Conservation (phyloP, 2,329 filamentous ascomycete genomes). For the Periconia sp. region DNA sequence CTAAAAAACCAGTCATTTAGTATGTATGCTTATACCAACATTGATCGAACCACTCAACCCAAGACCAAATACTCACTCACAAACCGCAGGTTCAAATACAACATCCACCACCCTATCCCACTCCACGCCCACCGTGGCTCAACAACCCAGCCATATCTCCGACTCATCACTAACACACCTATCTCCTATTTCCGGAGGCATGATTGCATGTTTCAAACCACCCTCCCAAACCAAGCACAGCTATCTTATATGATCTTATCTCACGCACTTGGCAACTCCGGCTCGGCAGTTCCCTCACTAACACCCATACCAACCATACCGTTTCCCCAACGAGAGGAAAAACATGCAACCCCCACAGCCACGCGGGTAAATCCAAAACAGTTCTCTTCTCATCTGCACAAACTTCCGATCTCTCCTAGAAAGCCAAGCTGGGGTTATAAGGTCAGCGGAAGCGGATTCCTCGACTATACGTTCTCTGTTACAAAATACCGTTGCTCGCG, state of each 20-base stretch:
- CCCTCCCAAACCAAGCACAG: conserved; percentile 24
- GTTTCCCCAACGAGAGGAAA: conserved; percentile 34
- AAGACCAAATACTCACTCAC: too few relatives aligned
- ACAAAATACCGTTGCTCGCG: conserved; percentile 29
- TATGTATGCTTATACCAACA: too few relatives aligned
- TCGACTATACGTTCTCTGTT: conserved; percentile 34
- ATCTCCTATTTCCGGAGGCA: conserved; percentile 2
- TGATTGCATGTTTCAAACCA: conserved; percentile 24
- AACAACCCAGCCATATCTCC: too few relatives aligned
- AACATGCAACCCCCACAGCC: conserved; percentile 25
- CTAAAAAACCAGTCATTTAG: too few relatives aligned
- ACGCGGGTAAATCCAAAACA: conserved; percentile 26
- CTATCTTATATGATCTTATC: conserved; percentile 21
- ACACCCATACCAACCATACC: conserved; percentile 18
- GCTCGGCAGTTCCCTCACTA: conserved; percentile 23
- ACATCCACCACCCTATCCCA: too few relatives aligned
- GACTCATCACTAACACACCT: too few relatives aligned
- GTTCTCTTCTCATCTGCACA: conserved; percentile 30
- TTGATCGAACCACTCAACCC: too few relatives aligned
- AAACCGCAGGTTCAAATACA: too few relatives aligned
- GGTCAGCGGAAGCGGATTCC: conserved; percentile 20
- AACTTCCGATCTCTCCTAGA: conserved; percentile 22
- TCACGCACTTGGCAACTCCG: conserved; percentile 24
- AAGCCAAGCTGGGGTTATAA: conserved; percentile 33
- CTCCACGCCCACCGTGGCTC: too few relatives aligned